phyloP scores from a whole-genome alignment of 805 yeast genomes.

The Kodamaea leandrae region DNA sequence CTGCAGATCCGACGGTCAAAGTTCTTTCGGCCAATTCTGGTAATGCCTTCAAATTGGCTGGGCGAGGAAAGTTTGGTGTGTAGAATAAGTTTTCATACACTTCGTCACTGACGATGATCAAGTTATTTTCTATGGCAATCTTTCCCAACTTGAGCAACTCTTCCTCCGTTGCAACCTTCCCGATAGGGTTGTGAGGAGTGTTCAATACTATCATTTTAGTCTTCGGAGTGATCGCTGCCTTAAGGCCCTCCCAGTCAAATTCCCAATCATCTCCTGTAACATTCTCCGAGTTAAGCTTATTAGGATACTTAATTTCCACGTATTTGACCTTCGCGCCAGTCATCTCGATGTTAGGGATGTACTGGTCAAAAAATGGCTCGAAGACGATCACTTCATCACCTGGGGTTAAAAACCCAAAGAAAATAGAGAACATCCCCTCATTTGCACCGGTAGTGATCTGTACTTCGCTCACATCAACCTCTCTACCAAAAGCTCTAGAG shows the following conservation, averaged over 20 bases:
- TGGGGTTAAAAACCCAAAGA: constrained; percentile 77
- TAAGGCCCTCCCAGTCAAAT: constrained; percentile 75
- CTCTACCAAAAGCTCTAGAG: constrained; percentile 60
- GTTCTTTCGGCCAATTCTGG: constrained; percentile 80
- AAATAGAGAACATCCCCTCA: constrained; percentile 85
- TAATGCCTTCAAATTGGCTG: constrained; percentile 63
- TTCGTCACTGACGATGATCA: constrained; percentile 85
- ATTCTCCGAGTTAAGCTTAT: constrained; percentile 56
- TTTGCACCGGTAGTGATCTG: constrained; percentile 95
- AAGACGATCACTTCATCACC: constrained; percentile 97
- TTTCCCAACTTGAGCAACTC: constrained; percentile 78
- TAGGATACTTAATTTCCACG: constrained; percentile 83
- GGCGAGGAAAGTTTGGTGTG: constrained; percentile 66
- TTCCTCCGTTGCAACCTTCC: constrained; percentile 76
- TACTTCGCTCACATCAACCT: constrained; percentile 58
- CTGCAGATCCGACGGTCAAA: constrained; percentile 93
- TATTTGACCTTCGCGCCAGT: constrained; percentile 91
- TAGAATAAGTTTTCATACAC: constrained; percentile 91
- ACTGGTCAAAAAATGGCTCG: constrained; percentile 97
- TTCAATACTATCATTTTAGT: constrained; percentile 87
- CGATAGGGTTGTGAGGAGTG: constrained; percentile 96
- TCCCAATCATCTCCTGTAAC: constrained; percentile 86
- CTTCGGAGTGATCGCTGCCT: constrained; percentile 63
- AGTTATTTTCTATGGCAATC: constrained; percentile 79
- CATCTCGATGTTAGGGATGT: constrained; percentile 88